Evolutionary conservation across 2,329 filamentous ascomycete genomes (phyloP).

Genomic region (Penicillium verrucosum): DNA sequence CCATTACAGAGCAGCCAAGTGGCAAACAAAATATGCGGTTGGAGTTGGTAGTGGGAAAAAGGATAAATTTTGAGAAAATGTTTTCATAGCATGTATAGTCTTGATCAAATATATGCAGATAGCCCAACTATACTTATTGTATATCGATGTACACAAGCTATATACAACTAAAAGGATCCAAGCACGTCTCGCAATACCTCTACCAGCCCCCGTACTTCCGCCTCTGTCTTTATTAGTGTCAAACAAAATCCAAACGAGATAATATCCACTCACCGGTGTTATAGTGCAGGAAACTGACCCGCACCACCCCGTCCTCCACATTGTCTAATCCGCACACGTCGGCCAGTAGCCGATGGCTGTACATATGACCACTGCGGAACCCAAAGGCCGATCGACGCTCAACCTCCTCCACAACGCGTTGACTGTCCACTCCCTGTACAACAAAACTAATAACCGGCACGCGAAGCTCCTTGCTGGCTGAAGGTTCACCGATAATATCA

Average conservation of each 20-base stretch:
- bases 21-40: too few relatives aligned
- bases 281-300: slow-evolving; percentile 71
- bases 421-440: slow-evolving; percentile 56
- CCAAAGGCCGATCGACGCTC: slow-evolving; percentile 59
- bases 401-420: slow-evolving; percentile 59
- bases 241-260: background rate
- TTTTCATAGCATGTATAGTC: background rate
- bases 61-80: background rate
- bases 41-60: background rate
- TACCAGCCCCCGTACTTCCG: slow-evolving; percentile 20
- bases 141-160: background rate
- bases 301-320: slow-evolving; percentile 61
- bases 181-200: slow-evolving; percentile 16
- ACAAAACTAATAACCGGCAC: slow-evolving; percentile 67
- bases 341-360: slow-evolving; percentile 60
- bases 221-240: slow-evolving; percentile 16
- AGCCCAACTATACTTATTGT: background rate
- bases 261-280: slow-evolving; percentile 57
- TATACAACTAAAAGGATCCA: background rate
- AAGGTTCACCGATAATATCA: slow-evolving; percentile 58
- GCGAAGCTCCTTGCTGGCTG: slow-evolving; percentile 47
- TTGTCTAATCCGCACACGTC: slow-evolving; percentile 57
- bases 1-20: background rate
- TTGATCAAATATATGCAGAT: background rate
- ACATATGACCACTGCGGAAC: slow-evolving; percentile 67